Evolutionary conservation across 2,329 filamentous ascomycete species (phyloP).

Genomic region (Calonectria montana): DNA sequence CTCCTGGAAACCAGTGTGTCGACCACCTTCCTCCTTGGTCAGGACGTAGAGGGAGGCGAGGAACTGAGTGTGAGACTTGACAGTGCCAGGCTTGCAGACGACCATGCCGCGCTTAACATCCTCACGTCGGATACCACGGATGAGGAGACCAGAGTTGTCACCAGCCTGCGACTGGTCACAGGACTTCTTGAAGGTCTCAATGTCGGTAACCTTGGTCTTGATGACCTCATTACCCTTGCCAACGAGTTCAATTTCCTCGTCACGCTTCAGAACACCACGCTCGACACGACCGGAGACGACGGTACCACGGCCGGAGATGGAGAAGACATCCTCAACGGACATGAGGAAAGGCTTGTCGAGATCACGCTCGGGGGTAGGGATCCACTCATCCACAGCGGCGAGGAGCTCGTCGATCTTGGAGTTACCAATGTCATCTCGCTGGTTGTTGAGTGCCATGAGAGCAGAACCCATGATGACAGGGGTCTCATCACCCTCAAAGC

Average conservation of each 20-base stretch:
- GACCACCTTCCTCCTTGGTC: conserved; percentile 97
- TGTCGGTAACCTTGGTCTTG: conserved; percentile 99
- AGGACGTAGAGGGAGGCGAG: conserved; percentile 96
- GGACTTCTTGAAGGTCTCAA: conserved; percentile 99
- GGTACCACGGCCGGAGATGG: conserved; percentile 92
- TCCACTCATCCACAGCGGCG: conserved; percentile 91
- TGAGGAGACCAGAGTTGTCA: conserved; percentile 97
- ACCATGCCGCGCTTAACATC: conserved; percentile 97
- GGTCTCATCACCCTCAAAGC: conserved; percentile 97
- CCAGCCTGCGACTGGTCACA: conserved; percentile 96
- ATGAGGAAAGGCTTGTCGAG: conserved; percentile 99
- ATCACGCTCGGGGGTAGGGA: conserved; percentile 93
- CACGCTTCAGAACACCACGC: conserved; percentile 93
- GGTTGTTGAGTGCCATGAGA: conserved; percentile 90
- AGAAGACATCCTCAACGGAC: conserved; percentile 95
- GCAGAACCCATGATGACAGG: conserved; percentile 98
- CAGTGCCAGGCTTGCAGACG: conserved; percentile 82
- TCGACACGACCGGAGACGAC: conserved; percentile 97
- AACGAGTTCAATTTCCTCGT: conserved; percentile 93
- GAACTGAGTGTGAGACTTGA: conserved; percentile 92
- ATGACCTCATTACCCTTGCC: conserved; percentile 85
- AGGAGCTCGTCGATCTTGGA: conserved; percentile 93
- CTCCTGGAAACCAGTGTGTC: conserved; percentile 93
- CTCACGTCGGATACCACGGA: conserved; percentile 96
- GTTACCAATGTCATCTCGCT: conserved; percentile 86